Base-by-base conservation (phyloP, 768 basidiomycete genomes). In the Cyclocybe cylindracea region DNA sequence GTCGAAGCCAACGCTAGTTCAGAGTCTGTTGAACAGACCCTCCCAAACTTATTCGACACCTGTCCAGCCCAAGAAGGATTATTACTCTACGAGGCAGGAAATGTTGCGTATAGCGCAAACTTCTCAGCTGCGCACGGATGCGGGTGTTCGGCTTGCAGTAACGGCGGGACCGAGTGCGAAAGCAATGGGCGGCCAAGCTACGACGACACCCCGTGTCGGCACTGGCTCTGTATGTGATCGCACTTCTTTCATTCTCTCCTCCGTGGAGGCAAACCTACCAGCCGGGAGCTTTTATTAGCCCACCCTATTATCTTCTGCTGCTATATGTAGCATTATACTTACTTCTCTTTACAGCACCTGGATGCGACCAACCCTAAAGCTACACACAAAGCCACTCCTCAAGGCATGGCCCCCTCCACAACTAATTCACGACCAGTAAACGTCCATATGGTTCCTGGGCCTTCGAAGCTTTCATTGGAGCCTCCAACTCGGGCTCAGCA, bases 31-130 rank as follows among this genome's bases (percentile, higher is more conserved):
- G 39, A 79, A 82, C 46, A 65, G 75, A 46, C 88, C 88, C 9
- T 87, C 87, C 1, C 83, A 87, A 63, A 69, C 76, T 0, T 90
- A 90, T 65, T 61, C 68, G 7, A 69, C 73, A 48, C 78, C 78
- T 0, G 8, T 7, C n/a, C 46, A 39, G 14, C 55, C 60, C 16
- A 65, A 69, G 51, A 78, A 75, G 59, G 72, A 78, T 4, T 83
- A 82, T 58, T 74, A 78, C 55, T 83, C 79, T 0, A 77, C 72
- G 9, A 80, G 77, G 62, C 62, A 70, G 48, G 75, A 79, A 46
- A 74, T 85, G 66, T 59, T 80, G 57, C 76, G 77, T 10, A 74
- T 82, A 53, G 80, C 80, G 2, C 37, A 38, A 16, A 16, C 16
- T 16, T 16, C 16, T 16, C 16, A 16, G 16, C 16, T 16, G 16